These are phyloP conservation scores for Pseudogymnoascus sp. DNA, from an alignment of 2,329 filamentous ascomycete genomes.

Conservation along the genomic window DNA sequence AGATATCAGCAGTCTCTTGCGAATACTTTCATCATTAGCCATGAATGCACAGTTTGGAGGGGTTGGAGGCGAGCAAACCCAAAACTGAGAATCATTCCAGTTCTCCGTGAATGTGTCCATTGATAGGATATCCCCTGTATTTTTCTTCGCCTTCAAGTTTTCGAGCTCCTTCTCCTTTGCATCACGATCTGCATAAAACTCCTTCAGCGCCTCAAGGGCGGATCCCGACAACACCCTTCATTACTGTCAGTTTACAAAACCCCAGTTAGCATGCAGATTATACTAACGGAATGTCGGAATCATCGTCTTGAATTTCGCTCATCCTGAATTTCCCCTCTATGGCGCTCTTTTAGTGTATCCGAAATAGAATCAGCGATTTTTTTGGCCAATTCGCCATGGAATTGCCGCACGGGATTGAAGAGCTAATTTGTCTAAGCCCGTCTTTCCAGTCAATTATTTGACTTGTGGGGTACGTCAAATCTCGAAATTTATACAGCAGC, in stretches of 20 bases:
- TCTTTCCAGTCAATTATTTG: neutral
- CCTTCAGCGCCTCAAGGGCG: constrained; percentile 59
- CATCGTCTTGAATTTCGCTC: neutral
- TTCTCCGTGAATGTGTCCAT: constrained; percentile 72
- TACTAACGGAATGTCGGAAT: constrained; percentile 5
- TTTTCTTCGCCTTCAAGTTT: constrained; percentile 48
- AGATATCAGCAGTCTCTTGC: constrained; percentile 56
- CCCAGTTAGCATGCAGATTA: neutral
- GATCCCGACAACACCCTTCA: constrained; percentile 49
- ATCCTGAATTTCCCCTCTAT: neutral
- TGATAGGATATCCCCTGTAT: constrained; percentile 34
- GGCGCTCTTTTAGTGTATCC: constrained; percentile 3
- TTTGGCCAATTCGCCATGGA: constrained; percentile 1
- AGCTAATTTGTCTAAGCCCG: neutral
- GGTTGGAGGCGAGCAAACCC: constrained; percentile 43
- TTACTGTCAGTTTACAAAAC: constrained; percentile 1
- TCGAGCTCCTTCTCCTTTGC: constrained; percentile 58
- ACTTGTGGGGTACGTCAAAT: neutral
- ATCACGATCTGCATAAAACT: constrained; percentile 68
- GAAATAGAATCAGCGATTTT: neutral
- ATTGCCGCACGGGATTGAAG: neutral
- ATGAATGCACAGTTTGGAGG: neutral
- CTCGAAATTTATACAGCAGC: neutral
- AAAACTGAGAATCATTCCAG: constrained; percentile 80
- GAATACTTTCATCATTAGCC: constrained; percentile 45